A percentile compares a stretch with the other conserved stretches of the same genome.
Conservation (phyloP, 352 stramenopile species). For the Globisporangium yorkense region DNA sequence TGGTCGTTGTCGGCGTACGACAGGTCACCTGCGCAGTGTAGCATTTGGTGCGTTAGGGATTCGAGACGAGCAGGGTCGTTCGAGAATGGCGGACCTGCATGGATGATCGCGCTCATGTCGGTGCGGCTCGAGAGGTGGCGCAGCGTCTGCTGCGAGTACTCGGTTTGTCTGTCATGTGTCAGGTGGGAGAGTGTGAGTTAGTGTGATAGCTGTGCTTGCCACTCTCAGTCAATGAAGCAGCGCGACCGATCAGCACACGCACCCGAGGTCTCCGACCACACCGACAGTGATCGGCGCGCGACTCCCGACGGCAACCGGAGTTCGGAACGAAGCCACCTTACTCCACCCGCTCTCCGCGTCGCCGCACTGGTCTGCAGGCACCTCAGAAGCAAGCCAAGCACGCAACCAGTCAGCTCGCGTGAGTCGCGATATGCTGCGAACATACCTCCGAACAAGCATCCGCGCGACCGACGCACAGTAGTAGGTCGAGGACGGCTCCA, state of each 20-base stretch:
- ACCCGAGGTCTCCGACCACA: slow-evolving; percentile 89
- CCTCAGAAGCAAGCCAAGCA: background rate
- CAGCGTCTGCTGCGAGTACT: slow-evolving; percentile 83
- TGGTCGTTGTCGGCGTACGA: slow-evolving; percentile 88
- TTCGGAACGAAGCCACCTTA: slow-evolving; percentile 48
- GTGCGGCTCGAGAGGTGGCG: slow-evolving; percentile 42
- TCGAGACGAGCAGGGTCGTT: background rate
- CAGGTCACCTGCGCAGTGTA: slow-evolving; percentile 49
- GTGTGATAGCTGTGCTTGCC: background rate
- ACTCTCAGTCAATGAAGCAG: background rate
- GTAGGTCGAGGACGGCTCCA: slow-evolving; percentile 52
- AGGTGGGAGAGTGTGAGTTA: background rate
- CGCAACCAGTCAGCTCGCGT: slow-evolving; percentile 4
- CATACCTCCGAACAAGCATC: background rate
- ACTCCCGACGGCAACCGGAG: slow-evolving; percentile 37
- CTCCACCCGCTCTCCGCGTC: slow-evolving; percentile 44
- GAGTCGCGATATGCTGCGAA: background rate
- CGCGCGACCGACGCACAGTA: slow-evolving; percentile 44
- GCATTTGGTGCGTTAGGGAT: background rate
- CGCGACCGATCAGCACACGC: background rate
- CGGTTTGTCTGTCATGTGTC: slow-evolving; percentile 54
- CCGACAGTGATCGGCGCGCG: slow-evolving; percentile 62
- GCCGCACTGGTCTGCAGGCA: slow-evolving; percentile 48
- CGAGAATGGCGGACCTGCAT: slow-evolving; percentile 31
- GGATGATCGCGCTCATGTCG: slow-evolving; percentile 55